phyloP scores from a whole-genome alignment of 1,139 yeast species.

The Saccharomyces uvarum region DNA sequence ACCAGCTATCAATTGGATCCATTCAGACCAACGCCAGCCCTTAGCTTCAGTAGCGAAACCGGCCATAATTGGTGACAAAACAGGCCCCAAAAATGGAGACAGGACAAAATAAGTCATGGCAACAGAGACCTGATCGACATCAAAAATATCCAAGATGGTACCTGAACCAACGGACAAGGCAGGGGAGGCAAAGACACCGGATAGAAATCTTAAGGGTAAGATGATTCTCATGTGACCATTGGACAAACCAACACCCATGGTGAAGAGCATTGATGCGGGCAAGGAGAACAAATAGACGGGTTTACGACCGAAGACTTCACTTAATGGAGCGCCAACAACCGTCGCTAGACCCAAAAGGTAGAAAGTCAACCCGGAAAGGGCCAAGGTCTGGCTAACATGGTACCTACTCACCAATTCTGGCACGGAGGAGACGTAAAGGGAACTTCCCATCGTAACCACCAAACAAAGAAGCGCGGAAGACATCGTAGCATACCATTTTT shows the following conservation, averaged over 20 bases:
- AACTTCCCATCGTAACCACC: slow-evolving; percentile 64
- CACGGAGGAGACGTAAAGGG: slow-evolving; percentile 57
- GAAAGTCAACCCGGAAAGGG: slow-evolving; percentile 59
- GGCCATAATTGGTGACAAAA: slow-evolving; percentile 75
- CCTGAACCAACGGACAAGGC: slow-evolving; percentile 86
- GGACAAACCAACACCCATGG: slow-evolving; percentile 68
- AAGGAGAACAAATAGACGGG: slow-evolving; percentile 51
- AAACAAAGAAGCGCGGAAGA: slow-evolving; percentile 56
- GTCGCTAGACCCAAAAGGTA: slow-evolving; percentile 71
- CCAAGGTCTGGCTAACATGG: slow-evolving; percentile 49
- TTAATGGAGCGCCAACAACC: slow-evolving; percentile 65
- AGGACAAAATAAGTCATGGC: slow-evolving; percentile 67
- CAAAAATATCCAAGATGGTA: slow-evolving; percentile 70
- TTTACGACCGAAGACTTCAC: slow-evolving; percentile 68
- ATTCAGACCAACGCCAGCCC: slow-evolving; percentile 73
- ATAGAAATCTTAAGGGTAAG: slow-evolving; percentile 64
- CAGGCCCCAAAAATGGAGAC: slow-evolving; percentile 75
- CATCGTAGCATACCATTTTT: slow-evolving; percentile 58
- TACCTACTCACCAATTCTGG: slow-evolving; percentile 43
- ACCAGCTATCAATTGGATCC: slow-evolving; percentile 68
- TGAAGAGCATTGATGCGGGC: slow-evolving; percentile 64
- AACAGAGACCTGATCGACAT: slow-evolving; percentile 52
- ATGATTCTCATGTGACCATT: slow-evolving; percentile 47
- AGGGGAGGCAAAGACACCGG: slow-evolving; percentile 78
- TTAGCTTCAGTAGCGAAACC: slow-evolving; percentile 64